Evolutionary conservation across 2,329 filamentous ascomycete genomes (phyloP), one percentile per base, ranked within the genome.

Genomic region (Graphiopsis chlorocephala): DNA sequence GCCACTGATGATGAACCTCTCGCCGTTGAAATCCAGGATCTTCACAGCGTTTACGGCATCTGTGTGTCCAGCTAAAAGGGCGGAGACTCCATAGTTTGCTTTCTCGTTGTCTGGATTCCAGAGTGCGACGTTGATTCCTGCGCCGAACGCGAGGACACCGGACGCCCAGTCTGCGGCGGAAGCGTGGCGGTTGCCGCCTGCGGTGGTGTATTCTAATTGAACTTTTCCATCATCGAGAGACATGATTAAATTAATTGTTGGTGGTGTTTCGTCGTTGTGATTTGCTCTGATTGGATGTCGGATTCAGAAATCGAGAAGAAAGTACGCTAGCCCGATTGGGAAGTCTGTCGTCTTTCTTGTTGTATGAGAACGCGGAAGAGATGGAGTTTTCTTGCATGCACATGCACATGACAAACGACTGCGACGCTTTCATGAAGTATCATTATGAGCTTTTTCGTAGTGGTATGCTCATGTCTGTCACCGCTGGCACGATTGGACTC

Each of bases 111-210:
- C 64, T 15, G 93, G 93, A 74, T 88, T 83, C 95, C 95, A 99
- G 47, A 98, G 75, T 50, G 93, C 94, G 71, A 99, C 85, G 78
- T 95, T 95, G 71, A 89, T 88, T 78, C 96, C 92, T 10, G 93
- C 90, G 33, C 95, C 95, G 80, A 92, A 99, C 31, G 93, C 95
- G 62, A 99, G 82, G 52, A 93, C 76, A 11, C 90, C 91, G 68
- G 76, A 73, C 20, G 84, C 80, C 95, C 95, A 99, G 79, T 98
- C 94, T 29, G 94, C 93, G 29, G 92, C 91, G 17, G 90, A 88
- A 20, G 94, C 90, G 73, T 98, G 92, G 72, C 94, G 86, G 78
- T 98, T 99, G 55, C 92, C 94, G 66, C 95, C 95, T 68, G 89
- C 88, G 55, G 92, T 89, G 70, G 95, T 82, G 71, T 85, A 87